Evolutionary conservation across 257 asterid genomes (phyloP).

Genomic region (Penstemon eatonii): DNA sequence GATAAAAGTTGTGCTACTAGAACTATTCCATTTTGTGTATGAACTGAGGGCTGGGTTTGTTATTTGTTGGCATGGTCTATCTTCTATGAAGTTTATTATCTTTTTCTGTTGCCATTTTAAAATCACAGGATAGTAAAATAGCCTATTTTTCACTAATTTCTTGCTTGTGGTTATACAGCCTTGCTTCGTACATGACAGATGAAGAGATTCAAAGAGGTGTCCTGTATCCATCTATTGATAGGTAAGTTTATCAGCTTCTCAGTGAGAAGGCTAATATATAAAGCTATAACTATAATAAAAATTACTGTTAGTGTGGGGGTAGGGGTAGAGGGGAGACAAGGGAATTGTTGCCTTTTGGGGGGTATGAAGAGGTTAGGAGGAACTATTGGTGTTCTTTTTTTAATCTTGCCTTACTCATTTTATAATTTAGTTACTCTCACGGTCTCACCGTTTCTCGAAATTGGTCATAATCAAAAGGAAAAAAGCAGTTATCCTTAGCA

Average conservation of each 20-base stretch:
- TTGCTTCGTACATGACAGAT: constrained; percentile 85
- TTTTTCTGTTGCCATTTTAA: constrained; percentile 1
- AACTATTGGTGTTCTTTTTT: not conserved
- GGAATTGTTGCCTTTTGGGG: not conserved
- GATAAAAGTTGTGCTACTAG: not conserved
- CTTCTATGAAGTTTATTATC: not conserved
- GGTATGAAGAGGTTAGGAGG: not conserved
- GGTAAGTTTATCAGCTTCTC: constrained; percentile 45
- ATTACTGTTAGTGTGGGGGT: not conserved
- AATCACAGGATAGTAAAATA: constrained; percentile 2
- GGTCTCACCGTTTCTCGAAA: not conserved
- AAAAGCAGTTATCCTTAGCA: not conserved
- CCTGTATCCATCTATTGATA: constrained; percentile 80
- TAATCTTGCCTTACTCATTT: not conserved
- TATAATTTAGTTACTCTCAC: not conserved
- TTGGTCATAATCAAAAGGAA: not conserved
- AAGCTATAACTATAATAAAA: not conserved
- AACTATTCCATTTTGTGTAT: not conserved
- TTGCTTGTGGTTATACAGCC: constrained; percentile 54
- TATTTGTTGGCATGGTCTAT: not conserved
- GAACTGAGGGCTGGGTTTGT: constrained; percentile 3
- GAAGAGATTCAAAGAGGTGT: constrained; percentile 77
- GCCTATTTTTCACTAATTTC: constrained; percentile 18
- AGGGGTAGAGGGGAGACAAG: not conserved
- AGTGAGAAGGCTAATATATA: constrained; percentile 1